phyloP scores from a whole-genome alignment of 495 filamentous ascomycete genomes.

The Paragyromitra xinjiangensis region DNA sequence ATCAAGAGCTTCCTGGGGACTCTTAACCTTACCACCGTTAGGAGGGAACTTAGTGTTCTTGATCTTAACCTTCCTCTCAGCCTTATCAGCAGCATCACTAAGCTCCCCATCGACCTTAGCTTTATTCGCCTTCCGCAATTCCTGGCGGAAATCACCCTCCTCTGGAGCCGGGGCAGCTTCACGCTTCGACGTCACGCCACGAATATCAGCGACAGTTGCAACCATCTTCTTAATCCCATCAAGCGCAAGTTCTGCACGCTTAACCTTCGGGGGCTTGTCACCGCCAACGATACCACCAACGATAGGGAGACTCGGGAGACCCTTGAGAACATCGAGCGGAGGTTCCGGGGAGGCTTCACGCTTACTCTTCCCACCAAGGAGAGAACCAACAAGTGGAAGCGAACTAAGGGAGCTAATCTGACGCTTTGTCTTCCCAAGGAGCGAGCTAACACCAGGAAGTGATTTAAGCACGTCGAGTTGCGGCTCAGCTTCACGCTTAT shows the following conservation, averaged over 20 bases:
- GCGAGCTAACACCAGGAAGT: background rate
- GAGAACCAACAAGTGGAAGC: background rate
- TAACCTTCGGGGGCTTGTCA: conserved; percentile 9
- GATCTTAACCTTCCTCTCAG: conserved; percentile 42
- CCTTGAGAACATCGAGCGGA: background rate
- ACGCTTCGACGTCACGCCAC: conserved; percentile 45
- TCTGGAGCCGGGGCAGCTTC: conserved; percentile 35
- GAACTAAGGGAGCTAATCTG: background rate
- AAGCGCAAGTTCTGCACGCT: conserved; percentile 1
- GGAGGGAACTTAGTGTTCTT: conserved; percentile 47
- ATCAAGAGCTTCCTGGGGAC: conserved; percentile 40
- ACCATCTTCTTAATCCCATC: conserved; percentile 28
- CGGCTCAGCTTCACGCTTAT: conserved; percentile 6
- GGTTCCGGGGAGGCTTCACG: conserved; percentile 5
- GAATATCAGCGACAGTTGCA: conserved; percentile 30
- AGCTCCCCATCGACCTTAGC: conserved; percentile 41
- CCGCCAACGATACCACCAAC: conserved; percentile 21
- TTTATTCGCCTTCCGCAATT: conserved; percentile 31
- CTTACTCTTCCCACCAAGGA: conserved; percentile 6
- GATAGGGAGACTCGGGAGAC: conserved; percentile 12
- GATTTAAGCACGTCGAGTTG: background rate
- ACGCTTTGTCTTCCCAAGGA: conserved; percentile 23
- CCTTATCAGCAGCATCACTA: conserved; percentile 30
- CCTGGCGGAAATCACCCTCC: conserved; percentile 39
- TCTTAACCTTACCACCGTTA: conserved; percentile 37